A percentile compares a stretch with the other conserved stretches of the same genome.
Evolutionary conservation across 2,329 filamentous ascomycete genomes (phyloP).

Genomic region (Aspergillus sclerotialis): DNA sequence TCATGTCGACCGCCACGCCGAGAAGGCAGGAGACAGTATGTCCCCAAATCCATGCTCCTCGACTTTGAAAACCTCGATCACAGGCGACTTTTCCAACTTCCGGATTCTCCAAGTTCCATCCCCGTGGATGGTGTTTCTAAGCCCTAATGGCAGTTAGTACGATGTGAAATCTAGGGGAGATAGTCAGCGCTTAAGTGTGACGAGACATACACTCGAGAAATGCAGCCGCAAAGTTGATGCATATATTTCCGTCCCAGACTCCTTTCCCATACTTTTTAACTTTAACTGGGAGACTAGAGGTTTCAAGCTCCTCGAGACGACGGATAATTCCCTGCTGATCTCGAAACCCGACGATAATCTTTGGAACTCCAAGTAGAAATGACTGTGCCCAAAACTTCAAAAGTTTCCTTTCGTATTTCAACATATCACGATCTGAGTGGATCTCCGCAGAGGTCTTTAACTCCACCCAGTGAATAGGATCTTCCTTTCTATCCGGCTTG

Average conservation of each 20-base stretch:
- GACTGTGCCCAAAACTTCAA: constrained; percentile 97
- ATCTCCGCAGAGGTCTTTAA: constrained; percentile 83
- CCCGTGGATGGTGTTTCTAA: constrained; percentile 51
- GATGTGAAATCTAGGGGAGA: constrained; percentile 13
- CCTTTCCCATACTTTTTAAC: constrained; percentile 60
- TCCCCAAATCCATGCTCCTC: constrained; percentile 68
- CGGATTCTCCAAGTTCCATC: constrained; percentile 79
- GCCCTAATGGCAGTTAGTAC: constrained; percentile 48
- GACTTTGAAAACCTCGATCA: constrained; percentile 67
- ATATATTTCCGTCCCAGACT: constrained; percentile 86
- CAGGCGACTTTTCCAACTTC: constrained; percentile 53
- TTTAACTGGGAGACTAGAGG: constrained; percentile 67
- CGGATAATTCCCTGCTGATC: constrained; percentile 64
- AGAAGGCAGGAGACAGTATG: constrained; percentile 71
- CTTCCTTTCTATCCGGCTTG: constrained; percentile 59
- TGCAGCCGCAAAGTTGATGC: constrained; percentile 77
- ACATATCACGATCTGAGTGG: constrained; percentile 57
- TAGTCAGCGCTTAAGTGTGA: no score
- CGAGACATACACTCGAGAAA: constrained; percentile 74
- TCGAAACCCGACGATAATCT: constrained; percentile 85
- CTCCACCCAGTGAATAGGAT: constrained; percentile 86
- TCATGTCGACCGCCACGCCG: constrained; percentile 54
- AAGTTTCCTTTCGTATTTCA: constrained; percentile 80
- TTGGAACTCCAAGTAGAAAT: constrained; percentile 86
- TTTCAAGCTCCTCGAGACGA: constrained; percentile 70